Conservation (phyloP, 352 stramenopile genomes). For the Pseudoperonospora humuli region DNA sequence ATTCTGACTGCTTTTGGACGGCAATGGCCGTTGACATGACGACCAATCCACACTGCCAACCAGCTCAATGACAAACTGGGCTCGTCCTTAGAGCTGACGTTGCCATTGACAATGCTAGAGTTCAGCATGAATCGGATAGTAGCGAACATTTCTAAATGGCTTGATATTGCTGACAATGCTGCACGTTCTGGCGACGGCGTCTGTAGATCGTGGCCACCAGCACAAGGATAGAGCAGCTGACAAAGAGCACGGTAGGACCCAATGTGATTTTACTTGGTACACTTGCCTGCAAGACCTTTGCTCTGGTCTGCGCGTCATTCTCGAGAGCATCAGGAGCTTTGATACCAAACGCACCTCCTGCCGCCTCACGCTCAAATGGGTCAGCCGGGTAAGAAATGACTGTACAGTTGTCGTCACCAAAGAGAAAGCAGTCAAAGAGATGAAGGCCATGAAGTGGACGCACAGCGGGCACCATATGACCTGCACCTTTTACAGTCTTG, state of each 20-base stretch:
- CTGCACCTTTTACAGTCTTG: constrained; percentile 87
- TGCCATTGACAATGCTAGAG: constrained; percentile 2
- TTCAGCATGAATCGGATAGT: background rate
- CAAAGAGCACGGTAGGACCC: constrained; percentile 15
- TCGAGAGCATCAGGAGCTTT: constrained; percentile 3
- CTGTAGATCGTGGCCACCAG: constrained; percentile 16
- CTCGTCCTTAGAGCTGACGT: background rate
- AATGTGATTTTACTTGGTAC: constrained; percentile 6
- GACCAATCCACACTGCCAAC: constrained; percentile 19
- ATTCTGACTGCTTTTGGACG: constrained; percentile 43
- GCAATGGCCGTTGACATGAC: constrained; percentile 27
- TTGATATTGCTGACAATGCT: constrained; percentile 15
- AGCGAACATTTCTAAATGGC: constrained; percentile 11
- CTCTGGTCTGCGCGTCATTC: constrained; percentile 11
- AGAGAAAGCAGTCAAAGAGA: constrained; percentile 73
- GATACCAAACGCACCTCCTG: constrained; percentile 7
- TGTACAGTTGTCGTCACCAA: constrained; percentile 39
- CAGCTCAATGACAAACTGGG: constrained; percentile 5
- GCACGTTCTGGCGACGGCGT: constrained; percentile 8
- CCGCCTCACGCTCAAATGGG: constrained; percentile 39
- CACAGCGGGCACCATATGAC: constrained; percentile 80
- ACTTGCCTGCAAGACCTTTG: constrained; percentile 12
- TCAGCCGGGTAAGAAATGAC: constrained; percentile 46
- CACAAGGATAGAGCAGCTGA: constrained; percentile 19
- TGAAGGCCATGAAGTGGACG: constrained; percentile 53